Conservation (phyloP, 768 basidiomycete species). For the Russula abietina region DNA sequence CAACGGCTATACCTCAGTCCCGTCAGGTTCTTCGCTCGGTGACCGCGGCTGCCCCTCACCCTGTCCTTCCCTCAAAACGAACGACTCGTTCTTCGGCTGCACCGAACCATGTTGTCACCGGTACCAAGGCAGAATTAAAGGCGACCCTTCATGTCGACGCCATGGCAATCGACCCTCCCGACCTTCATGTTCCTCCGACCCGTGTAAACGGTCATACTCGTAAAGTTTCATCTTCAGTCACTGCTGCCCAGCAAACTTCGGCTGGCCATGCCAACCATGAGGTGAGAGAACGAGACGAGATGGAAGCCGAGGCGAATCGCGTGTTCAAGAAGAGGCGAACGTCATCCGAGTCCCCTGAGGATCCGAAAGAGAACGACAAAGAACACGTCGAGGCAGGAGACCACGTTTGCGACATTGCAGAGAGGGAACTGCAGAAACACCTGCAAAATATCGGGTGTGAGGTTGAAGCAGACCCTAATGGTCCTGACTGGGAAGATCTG, state of each 20-base stretch:
- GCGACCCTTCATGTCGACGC: constrained; percentile 42
- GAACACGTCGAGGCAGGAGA: constrained; percentile 41
- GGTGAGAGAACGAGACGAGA: constrained; percentile 34
- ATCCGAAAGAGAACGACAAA: constrained; percentile 32
- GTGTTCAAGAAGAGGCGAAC: constrained; percentile 72
- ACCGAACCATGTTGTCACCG: constrained; percentile 31
- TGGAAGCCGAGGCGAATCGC: constrained; percentile 50
- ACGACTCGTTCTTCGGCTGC: constrained; percentile 28
- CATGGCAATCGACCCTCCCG: constrained; percentile 38
- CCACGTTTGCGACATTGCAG: constrained; percentile 31
- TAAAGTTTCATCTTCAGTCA: constrained; percentile 8
- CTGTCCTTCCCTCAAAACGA: constrained; percentile 20
- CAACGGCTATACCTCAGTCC: constrained; percentile 28
- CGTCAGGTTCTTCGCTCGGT: constrained; percentile 56
- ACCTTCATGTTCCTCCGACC: constrained; percentile 28
- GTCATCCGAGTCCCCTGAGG: constrained; percentile 54
- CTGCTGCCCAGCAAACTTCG: constrained; percentile 4
- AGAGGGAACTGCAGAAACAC: constrained; percentile 32
- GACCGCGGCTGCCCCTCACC: constrained; percentile 19
- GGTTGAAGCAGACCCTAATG: constrained; percentile 59
- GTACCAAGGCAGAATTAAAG: constrained; percentile 29
- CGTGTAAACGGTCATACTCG: constrained; percentile 26
- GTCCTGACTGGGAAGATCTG: constrained; percentile 79
- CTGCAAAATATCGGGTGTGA: constrained; percentile 38
- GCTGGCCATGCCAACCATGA: constrained; percentile 2